These are phyloP conservation scores for Rhododendron griersonianum DNA, from an alignment of 148 eudicot species.

Conservation along the genomic window DNA sequence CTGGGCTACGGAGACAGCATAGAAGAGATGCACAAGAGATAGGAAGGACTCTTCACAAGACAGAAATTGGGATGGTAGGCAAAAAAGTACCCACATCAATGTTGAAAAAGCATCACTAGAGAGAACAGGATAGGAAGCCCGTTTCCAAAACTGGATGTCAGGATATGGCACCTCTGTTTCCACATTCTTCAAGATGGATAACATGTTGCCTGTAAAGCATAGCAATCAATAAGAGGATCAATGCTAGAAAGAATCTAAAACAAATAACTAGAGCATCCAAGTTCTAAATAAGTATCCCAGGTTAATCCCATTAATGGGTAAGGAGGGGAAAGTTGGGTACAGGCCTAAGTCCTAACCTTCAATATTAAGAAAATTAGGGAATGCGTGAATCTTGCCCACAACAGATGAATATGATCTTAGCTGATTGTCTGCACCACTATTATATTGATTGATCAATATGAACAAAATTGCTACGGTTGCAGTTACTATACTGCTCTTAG, in stretches of 20 bases:
- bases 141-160: conserved; percentile 74
- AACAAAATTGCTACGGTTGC: background rate
- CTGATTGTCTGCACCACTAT: background rate
- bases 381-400: background rate
- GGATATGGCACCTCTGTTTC: conserved; percentile 48
- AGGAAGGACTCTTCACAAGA: conserved; percentile 58
- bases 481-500: background rate
- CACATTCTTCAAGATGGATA: conserved; percentile 47
- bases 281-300: background rate
- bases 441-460: background rate
- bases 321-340: background rate
- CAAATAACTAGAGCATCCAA: background rate
- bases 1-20: conserved; percentile 67
- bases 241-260: background rate
- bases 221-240: conserved; percentile 2
- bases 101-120: conserved; percentile 83
- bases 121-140: conserved; percentile 75
- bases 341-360: background rate
- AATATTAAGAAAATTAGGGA: background rate
- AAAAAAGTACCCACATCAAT: conserved; percentile 85
- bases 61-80: conserved; percentile 72
- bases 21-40: conserved; percentile 78
- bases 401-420: background rate
- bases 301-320: background rate
- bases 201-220: conserved; percentile 47